Percentiles rank a stretch among this genome's conserved stretches.
Conservation (phyloP, 805 yeast species). For the Zygosaccharomyces rouxii region DNA sequence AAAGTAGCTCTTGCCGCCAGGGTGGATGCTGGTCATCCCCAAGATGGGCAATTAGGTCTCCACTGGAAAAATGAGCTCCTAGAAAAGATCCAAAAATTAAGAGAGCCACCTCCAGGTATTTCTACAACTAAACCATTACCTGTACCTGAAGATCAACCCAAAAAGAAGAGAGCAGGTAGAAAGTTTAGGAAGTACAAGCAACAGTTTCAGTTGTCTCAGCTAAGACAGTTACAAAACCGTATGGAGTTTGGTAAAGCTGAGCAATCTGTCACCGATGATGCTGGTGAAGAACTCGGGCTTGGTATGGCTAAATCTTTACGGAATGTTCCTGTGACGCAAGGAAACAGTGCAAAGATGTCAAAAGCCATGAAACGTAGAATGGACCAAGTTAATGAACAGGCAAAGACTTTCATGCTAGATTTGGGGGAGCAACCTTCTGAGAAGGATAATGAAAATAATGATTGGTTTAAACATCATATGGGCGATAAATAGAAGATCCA, state of each 20-base stretch:
- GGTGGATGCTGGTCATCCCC: constrained; percentile 52
- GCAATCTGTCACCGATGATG: constrained; percentile 53
- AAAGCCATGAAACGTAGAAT: constrained; percentile 56
- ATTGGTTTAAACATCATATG: constrained; percentile 2
- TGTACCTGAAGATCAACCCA: constrained; percentile 65
- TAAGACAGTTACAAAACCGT: constrained; percentile 77
- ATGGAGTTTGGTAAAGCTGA: constrained; percentile 79
- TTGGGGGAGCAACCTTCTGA: background rate
- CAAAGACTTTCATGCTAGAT: constrained; percentile 15
- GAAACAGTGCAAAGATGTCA: constrained; percentile 55
- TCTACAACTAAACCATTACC: constrained; percentile 67
- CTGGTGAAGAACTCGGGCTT: constrained; percentile 77
- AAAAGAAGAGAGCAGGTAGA: constrained; percentile 84
- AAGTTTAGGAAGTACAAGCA: constrained; percentile 76
- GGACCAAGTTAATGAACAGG: constrained; percentile 21
- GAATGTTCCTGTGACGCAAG: constrained; percentile 31
- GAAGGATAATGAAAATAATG: background rate
- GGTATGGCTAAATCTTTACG: constrained; percentile 54
- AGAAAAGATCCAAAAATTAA: constrained; percentile 61
- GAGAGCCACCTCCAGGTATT: constrained; percentile 66
- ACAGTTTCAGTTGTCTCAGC: constrained; percentile 72
- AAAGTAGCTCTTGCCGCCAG: constrained; percentile 80
- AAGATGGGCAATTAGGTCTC: constrained; percentile 52
- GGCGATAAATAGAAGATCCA: background rate
- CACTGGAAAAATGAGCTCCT: constrained; percentile 58